Evolutionary conservation across 129 eudicot genomes (phyloP).

Genomic region (Ambrosia trifida): DNA sequence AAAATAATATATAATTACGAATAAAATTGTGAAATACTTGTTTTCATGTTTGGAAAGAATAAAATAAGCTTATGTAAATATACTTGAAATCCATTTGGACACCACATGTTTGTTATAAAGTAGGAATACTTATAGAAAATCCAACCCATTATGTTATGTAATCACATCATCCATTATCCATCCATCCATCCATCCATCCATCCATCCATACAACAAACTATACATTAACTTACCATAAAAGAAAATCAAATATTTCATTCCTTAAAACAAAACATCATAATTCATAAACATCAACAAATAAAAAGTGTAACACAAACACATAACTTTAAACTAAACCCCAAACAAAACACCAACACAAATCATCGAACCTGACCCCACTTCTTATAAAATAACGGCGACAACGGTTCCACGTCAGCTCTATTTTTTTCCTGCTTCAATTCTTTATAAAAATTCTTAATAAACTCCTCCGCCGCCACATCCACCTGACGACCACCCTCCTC

Average conservation of each 20-base stretch:
- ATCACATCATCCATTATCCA: not conserved
- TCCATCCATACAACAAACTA: not conserved
- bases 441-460: conserved; percentile 64
- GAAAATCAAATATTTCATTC: conserved; percentile 17
- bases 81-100: not conserved
- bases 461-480: conserved; percentile 81
- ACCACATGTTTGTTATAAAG: not conserved
- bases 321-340: conserved; percentile 4
- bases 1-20: too few species aligned
- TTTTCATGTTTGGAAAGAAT: too few species aligned
- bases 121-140: not conserved
- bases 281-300: conserved; percentile 16
- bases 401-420: conserved; percentile 52
- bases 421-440: conserved; percentile 58
- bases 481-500: conserved; percentile 52
- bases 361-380: conserved; percentile 40
- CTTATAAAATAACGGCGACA: conserved; percentile 48
- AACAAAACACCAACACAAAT: conserved; percentile 3
- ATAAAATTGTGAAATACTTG: too few species aligned
- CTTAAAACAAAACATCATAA: conserved; percentile 5
- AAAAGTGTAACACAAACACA: not conserved
- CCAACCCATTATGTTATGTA: too few species aligned
- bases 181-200: not conserved
- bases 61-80: too few species aligned
- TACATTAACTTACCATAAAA: not conserved